These are phyloP conservation scores for Tricholoma sp. DNA, from an alignment of 768 basidiomycete species.

Conservation along the genomic window DNA sequence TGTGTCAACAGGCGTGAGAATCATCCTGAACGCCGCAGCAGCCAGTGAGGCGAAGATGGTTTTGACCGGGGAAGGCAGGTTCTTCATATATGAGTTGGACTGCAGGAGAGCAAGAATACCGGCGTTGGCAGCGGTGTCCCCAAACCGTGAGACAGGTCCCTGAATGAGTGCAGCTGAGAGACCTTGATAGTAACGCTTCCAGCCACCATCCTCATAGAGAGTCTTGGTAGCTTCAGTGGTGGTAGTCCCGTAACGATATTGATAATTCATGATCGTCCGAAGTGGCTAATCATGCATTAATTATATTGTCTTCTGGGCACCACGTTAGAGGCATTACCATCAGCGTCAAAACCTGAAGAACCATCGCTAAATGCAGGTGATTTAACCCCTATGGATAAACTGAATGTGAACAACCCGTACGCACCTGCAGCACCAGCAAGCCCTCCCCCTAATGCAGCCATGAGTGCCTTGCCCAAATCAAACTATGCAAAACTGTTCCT, in stretches of 20 bases:
- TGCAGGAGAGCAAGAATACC: conserved; percentile 85
- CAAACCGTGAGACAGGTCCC: conserved; percentile 82
- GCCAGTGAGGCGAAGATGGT: conserved; percentile 75
- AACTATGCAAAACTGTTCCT: conserved; percentile 46
- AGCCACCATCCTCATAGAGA: conserved; percentile 76
- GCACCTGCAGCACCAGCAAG: conserved; percentile 81
- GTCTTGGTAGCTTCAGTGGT: conserved; percentile 59
- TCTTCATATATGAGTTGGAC: conserved; percentile 66
- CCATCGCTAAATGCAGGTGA: conserved; percentile 64
- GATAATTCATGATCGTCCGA: conserved; percentile 98
- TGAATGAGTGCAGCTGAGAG: conserved; percentile 81
- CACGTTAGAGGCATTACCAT: conserved; percentile 44
- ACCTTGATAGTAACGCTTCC: conserved; percentile 84
- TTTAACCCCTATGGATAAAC: conserved; percentile 1
- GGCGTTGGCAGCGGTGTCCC: conserved; percentile 92
- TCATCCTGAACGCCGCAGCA: conserved; percentile 84
- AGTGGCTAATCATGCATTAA: conserved; percentile 50
- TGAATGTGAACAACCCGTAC: conserved; percentile 3
- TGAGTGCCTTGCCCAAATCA: conserved; percentile 71
- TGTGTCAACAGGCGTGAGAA: conserved; percentile 91
- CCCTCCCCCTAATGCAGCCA: conserved; percentile 84
- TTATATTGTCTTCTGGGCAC: neutral
- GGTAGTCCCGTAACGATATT: conserved; percentile 84
- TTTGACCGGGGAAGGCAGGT: conserved; percentile 61
- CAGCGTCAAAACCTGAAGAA: conserved; percentile 84